Evolutionary conservation across 345 rosid genomes (phyloP), one percentile per base, ranked within the genome.

Genomic region (Viola odorata): DNA sequence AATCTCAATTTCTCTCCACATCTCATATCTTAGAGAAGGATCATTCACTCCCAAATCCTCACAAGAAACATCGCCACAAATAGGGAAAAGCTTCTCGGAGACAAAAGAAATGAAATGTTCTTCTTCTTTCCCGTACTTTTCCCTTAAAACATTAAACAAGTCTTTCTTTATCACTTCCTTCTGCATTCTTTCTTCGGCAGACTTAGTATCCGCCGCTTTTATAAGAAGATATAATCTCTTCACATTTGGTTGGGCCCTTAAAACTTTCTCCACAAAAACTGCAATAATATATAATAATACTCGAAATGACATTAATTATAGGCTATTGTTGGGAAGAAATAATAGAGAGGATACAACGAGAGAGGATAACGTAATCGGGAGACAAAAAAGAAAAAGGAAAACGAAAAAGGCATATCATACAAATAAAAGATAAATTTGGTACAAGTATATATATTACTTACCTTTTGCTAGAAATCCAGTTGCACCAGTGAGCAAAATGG

Each of bases 231-330:
- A 75, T 16, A 74, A 47, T 45, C 44, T 75, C 70, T 67, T 67
- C 55, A 73, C 69, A 12, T 70, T 41, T 7, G 78, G 81, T 48
- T 77, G 81, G 8, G 59, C 66, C 66, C 82, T 75, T 44, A 78
- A 51, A 38, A 72, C 53, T 53, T 70, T 71, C 67, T 75, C 75
- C 57, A 66, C 51, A 53, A 69, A 79, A 69, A 75, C 81, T 77
- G 62, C 60, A 14, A 37, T 37, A 9, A 6, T 23, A 8, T 6
- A 6, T 3, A 13, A 13, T 7, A 5, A 5, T 2, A 41, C n/a
- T 3, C 12, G 5, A 0, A 14, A 4, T 14, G 8, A 4, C 5
- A 1, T 37, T 1, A 32, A 3, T 1, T 3, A 7, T 1, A 45
- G 0, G 32, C 38, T n/a, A n/a, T n/a, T n/a, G n/a, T 10, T 3